Evolutionary conservation across 345 rosid genomes (phyloP), one percentile per base, ranked within the genome.

Genomic region (Lagerstroemia speciosa): DNA sequence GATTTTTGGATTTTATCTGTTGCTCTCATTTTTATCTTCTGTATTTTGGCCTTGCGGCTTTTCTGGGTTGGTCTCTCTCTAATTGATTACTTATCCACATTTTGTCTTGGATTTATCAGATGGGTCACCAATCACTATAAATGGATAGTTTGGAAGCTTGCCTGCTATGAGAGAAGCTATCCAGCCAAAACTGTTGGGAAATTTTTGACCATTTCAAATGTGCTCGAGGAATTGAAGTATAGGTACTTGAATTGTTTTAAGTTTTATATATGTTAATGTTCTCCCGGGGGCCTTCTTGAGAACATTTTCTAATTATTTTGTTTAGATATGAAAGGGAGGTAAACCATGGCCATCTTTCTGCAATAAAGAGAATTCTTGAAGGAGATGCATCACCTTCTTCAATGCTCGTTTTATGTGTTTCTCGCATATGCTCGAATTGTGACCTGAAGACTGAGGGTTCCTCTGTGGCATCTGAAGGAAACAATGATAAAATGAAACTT

Each of bases 91-190:
- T 30, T 29, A 30, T 52, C 30, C 33, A 10, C 34, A 1, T 11
- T 68, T 40, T 53, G 7, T 36, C 10, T 17, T 82, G 55, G 55
- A 19, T 68, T 71, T 11, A 61, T 71, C 74, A 93, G 98, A 84
- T 91, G 98, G 98, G 85, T 91, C 55, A 62, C 60, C 55, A 93
- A 93, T 82, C 98, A 93, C 76, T 91, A 87, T 82, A 89, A 81
- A 80, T 91, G 91, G 97, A 87, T 93, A 78, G 87, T 91, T 48
- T 93, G 98, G 98, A 93, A 93, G 79, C 90, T 93, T 70, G 89
- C 82, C 57, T 78, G 91, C 72, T 93, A 91, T 66, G 97, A 91
- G 69, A 87, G 83, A 82, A 58, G 61, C 72, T 81, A 82, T 76
- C 87, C 87, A 34, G 74, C 70, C 73, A 88, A 78, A 78, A 70